phyloP scores from a whole-genome alignment of 2,329 filamentous ascomycete species.

The Xylaria sp. region DNA sequence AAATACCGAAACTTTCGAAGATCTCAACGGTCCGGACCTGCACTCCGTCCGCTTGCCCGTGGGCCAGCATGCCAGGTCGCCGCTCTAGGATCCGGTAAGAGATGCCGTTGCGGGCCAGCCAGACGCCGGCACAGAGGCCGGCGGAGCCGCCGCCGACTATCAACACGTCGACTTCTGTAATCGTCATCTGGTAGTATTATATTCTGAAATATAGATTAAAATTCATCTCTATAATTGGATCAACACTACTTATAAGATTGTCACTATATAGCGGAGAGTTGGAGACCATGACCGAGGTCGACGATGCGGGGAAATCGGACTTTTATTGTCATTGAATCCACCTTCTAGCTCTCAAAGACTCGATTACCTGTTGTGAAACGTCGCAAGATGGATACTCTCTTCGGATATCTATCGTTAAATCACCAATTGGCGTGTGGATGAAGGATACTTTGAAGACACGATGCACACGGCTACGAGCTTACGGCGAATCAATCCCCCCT shows the following conservation, averaged over 20 bases:
- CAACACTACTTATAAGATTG: not conserved
- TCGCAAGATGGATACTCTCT: not conserved
- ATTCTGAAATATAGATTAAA: not conserved
- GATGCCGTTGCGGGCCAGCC: conserved; percentile 68
- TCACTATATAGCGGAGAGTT: conserved; percentile 2
- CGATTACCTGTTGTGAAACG: not conserved
- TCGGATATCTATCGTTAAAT: not conserved
- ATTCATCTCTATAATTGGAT: not conserved
- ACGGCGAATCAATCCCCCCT: not conserved
- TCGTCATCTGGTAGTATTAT: conserved; percentile 4
- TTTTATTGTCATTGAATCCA: not conserved
- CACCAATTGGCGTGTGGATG: not conserved
- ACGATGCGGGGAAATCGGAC: conserved; percentile 4
- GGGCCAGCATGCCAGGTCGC: conserved; percentile 62
- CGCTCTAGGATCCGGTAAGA: conserved; percentile 68
- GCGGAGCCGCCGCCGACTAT: conserved; percentile 72
- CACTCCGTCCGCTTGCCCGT: conserved; percentile 72
- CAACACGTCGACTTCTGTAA: conserved; percentile 59
- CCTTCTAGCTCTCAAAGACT: not conserved
- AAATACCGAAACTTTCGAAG: conserved; percentile 68
- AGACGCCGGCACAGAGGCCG: conserved; percentile 69
- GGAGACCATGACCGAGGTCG: not conserved
- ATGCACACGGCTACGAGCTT: not conserved
- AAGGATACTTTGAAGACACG: not conserved
- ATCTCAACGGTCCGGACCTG: conserved; percentile 71